Percentiles rank a stretch among this genome's conserved stretches.
Evolutionary conservation across 139 green algal species (phyloP).

Genomic region (Tetraselmis striata): DNA sequence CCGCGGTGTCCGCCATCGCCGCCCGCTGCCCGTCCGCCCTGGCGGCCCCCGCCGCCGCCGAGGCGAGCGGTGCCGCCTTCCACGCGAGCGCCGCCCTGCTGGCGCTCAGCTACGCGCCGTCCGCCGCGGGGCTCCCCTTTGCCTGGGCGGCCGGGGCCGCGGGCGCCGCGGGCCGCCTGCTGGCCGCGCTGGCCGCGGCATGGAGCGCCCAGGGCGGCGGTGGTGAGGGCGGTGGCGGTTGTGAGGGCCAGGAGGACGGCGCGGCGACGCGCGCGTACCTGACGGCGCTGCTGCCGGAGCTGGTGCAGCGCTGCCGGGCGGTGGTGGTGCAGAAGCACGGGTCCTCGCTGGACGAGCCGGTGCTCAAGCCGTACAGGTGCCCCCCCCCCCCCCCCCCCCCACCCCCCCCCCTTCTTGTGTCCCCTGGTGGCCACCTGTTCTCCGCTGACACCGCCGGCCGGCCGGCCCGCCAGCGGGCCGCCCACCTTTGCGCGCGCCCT

Average conservation of each 20-base stretch:
- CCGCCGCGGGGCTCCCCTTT: neutral
- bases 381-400: no score
- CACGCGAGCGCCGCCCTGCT: neutral
- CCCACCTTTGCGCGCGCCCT: neutral
- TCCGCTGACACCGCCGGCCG: no score
- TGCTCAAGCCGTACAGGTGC: neutral
- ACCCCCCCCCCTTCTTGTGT: neutral
- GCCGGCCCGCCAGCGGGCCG: neutral
- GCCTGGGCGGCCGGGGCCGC: neutral
- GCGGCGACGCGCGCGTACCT: neutral
- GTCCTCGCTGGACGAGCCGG: neutral
- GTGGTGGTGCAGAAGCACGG: neutral
- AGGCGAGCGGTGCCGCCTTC: neutral
- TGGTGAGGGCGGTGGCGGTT: no score
- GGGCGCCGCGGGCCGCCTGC: neutral
- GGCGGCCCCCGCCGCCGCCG: no score
- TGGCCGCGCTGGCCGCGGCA: neutral
- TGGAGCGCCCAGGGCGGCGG: neutral
- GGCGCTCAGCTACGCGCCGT: neutral
- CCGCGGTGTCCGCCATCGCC: no score
- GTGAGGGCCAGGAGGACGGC: neutral
- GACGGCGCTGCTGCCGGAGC: neutral
- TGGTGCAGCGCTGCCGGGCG: neutral
- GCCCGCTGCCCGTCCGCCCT: no score
- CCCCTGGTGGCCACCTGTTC: neutral